Percentiles rank a stretch among this genome's conserved stretches.
phyloP scores from a whole-genome alignment of 2,329 filamentous ascomycete genomes.

The Xylaria sp. region DNA sequence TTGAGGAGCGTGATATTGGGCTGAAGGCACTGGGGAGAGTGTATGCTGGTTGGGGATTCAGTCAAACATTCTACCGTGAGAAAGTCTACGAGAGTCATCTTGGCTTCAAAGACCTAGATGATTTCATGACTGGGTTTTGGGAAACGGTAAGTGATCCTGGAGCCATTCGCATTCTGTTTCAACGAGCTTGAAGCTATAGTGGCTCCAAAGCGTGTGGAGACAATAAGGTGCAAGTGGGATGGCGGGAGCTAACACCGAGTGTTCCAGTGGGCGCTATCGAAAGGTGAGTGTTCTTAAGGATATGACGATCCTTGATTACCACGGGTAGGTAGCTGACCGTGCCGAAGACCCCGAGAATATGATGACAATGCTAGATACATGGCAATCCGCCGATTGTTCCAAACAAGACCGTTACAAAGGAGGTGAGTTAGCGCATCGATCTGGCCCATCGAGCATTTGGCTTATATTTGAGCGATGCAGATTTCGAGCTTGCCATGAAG shows the following conservation, averaged over 20 bases:
- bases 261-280: conserved; percentile 66
- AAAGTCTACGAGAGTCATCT: conserved; percentile 69
- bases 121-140: conserved; percentile 79
- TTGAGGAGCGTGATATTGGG: conserved; percentile 53
- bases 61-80: conserved; percentile 77
- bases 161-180: background rate
- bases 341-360: conserved; percentile 72
- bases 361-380: conserved; percentile 76
- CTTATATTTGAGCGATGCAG: conserved; percentile 20
- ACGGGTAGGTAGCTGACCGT: conserved; percentile 3
- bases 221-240: too few species aligned
- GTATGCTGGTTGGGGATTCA: conserved; percentile 84
- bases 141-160: conserved; percentile 50
- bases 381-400: conserved; percentile 76
- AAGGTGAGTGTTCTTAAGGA: conserved; percentile 49
- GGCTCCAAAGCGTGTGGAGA: background rate
- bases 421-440: conserved; percentile 7
- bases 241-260: background rate
- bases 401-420: conserved; percentile 71
- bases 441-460: background rate
- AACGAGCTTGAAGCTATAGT: background rate
- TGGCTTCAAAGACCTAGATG: conserved; percentile 71
- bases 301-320: background rate
- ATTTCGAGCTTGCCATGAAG: conserved; percentile 69
- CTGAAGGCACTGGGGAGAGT: conserved; percentile 75